phyloP scores from a whole-genome alignment of 164 flowering plant species.

The Vitis vinifera region DNA sequence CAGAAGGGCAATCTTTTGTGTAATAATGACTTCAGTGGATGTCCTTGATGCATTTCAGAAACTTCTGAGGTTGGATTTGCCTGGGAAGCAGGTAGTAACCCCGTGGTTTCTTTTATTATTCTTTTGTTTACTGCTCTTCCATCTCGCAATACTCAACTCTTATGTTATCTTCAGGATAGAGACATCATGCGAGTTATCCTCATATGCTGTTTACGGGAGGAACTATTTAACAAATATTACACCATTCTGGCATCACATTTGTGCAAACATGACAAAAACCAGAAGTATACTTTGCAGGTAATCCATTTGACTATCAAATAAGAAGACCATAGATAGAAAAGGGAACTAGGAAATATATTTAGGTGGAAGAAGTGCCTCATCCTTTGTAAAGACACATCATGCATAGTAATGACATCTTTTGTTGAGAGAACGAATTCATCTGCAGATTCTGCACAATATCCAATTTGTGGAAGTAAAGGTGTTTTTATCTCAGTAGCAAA shows the following conservation, averaged over 20 bases:
- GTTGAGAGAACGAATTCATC: too few relatives aligned
- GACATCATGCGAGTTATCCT: slow-evolving; percentile 89
- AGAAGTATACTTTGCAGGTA: slow-evolving; percentile 95
- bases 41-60: slow-evolving; percentile 86
- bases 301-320: not conserved
- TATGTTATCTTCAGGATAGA: slow-evolving; percentile 64
- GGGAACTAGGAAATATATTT: too few relatives aligned
- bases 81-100: slow-evolving; percentile 78
- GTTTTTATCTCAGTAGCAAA: too few relatives aligned
- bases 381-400: too few relatives aligned
- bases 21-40: slow-evolving; percentile 88
- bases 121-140: not conserved
- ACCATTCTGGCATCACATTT: slow-evolving; percentile 77
- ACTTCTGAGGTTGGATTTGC: slow-evolving; percentile 75
- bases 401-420: too few relatives aligned
- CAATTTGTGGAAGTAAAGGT: too few relatives aligned
- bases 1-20: slow-evolving; percentile 82
- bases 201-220: slow-evolving; percentile 91
- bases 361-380: too few relatives aligned
- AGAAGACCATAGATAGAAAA: too few relatives aligned
- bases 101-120: not conserved
- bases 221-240: slow-evolving; percentile 87
- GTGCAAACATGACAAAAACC: slow-evolving; percentile 91
- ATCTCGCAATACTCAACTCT: slow-evolving; percentile 1
- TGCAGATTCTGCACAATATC: too few relatives aligned